phyloP scores from a whole-genome alignment of 2,329 filamentous ascomycete genomes.

The Beauveria australis region DNA sequence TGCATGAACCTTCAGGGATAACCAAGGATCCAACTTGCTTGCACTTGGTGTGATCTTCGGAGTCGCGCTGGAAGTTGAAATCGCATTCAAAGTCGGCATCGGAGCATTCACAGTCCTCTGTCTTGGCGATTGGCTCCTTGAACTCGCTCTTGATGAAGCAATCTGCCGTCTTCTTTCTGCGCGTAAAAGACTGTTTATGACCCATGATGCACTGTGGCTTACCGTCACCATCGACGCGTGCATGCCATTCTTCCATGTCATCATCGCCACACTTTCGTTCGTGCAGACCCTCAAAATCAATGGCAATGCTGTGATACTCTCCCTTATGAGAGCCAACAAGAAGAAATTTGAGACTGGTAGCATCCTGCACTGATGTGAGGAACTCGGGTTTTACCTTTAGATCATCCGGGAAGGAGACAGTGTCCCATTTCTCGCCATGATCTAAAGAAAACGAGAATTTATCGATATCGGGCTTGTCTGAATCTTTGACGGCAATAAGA shows the following conservation, averaged over 20 bases:
- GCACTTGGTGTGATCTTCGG: slow-evolving; percentile 61
- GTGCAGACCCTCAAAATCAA: slow-evolving; percentile 78
- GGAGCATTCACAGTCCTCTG: slow-evolving; percentile 71
- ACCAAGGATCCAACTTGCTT: slow-evolving; percentile 52
- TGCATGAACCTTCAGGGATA: slow-evolving; percentile 66
- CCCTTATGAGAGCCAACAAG: slow-evolving; percentile 57
- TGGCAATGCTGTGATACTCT: slow-evolving; percentile 56
- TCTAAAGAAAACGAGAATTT: slow-evolving; percentile 72
- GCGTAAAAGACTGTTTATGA: slow-evolving; percentile 77
- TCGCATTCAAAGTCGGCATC: slow-evolving; percentile 91
- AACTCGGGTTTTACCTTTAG: slow-evolving; percentile 62
- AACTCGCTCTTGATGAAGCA: slow-evolving; percentile 87
- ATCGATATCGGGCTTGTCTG: slow-evolving; percentile 48
- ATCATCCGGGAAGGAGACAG: slow-evolving; percentile 56
- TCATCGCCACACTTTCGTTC: slow-evolving; percentile 68
- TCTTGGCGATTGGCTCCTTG: slow-evolving; percentile 63
- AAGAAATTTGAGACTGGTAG: slow-evolving; percentile 85
- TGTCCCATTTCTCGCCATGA: slow-evolving; percentile 78
- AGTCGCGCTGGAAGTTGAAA: slow-evolving; percentile 71
- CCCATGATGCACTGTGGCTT: slow-evolving; percentile 91
- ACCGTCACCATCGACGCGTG: slow-evolving; percentile 70
- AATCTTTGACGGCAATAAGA: slow-evolving; percentile 74
- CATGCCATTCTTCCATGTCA: slow-evolving; percentile 85
- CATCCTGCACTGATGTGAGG: slow-evolving; percentile 84
- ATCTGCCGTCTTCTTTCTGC: slow-evolving; percentile 78